A percentile compares a stretch with the other conserved stretches of the same genome.
Evolutionary conservation across 2,329 filamentous ascomycete species (phyloP).

Genomic region (Bipolaris gigantea): DNA sequence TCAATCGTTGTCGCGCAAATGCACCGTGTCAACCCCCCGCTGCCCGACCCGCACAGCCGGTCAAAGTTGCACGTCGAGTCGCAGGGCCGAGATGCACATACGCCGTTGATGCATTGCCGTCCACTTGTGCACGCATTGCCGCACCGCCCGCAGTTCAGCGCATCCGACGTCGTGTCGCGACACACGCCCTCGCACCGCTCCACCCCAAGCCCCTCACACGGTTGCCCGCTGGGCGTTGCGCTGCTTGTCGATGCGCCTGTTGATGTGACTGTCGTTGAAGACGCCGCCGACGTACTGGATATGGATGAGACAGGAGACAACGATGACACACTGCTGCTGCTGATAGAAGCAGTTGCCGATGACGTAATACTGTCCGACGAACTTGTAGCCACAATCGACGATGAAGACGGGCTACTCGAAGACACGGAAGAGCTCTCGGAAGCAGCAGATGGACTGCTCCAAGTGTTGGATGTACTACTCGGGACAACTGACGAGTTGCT

Average conservation of each 20-base stretch:
- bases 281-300: background rate
- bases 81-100: constrained; percentile 35
- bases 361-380: background rate
- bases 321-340: constrained; percentile 2
- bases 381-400: background rate
- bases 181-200: constrained; percentile 29
- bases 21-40: constrained; percentile 22
- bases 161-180: constrained; percentile 23
- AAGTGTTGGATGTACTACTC: background rate
- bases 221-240: constrained; percentile 6
- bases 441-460: background rate
- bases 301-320: background rate
- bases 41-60: constrained; percentile 27
- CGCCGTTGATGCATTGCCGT: constrained; percentile 38
- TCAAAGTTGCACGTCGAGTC: constrained; percentile 33
- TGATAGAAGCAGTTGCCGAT: background rate
- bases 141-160: constrained; percentile 34
- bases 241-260: background rate
- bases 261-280: constrained; percentile 5
- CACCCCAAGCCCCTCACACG: constrained; percentile 20
- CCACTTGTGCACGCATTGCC: constrained; percentile 27
- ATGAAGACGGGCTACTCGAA: background rate
- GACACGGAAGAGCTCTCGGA: background rate
- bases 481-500: constrained; percentile 1
- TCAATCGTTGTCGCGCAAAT: constrained; percentile 31